Evolutionary conservation across 768 basidiomycete species (phyloP).

Genomic region (Suillus variegatus): DNA sequence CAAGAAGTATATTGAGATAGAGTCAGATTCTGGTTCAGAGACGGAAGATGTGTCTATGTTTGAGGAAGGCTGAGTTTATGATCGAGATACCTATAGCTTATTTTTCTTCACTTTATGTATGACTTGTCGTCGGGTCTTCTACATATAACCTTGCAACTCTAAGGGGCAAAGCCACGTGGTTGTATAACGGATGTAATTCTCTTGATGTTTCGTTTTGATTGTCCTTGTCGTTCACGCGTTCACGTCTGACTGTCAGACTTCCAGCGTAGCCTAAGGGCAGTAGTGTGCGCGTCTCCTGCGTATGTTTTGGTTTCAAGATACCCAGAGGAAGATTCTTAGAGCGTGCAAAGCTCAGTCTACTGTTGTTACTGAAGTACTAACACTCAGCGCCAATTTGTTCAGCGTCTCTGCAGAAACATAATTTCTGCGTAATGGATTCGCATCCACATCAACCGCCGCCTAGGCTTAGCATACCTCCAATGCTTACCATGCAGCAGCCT

Average conservation of each 20-base stretch:
- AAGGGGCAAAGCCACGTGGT: slow-evolving; percentile 2
- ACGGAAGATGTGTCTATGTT: slow-evolving; percentile 50
- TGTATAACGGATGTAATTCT: slow-evolving; percentile 2
- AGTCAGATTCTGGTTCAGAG: slow-evolving; percentile 50
- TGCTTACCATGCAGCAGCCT: slow-evolving; percentile 58
- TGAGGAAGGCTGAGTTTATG: slow-evolving; percentile 37
- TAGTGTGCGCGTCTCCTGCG: slow-evolving; percentile 4
- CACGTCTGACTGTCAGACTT: background rate
- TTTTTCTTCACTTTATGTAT: background rate
- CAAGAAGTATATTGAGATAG: slow-evolving; percentile 67
- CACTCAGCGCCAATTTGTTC: slow-evolving; percentile 5
- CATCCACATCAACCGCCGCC: slow-evolving; percentile 54
- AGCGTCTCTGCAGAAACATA: slow-evolving; percentile 6
- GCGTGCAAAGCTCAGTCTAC: slow-evolving; percentile 7
- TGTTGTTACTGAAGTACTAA: background rate
- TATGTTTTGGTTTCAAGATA: slow-evolving; percentile 4
- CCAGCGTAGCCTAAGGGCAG: background rate
- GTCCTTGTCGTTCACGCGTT: background rate
- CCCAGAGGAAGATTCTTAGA: slow-evolving; percentile 4
- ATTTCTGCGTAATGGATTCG: slow-evolving; percentile 27
- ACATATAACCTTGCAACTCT: background rate
- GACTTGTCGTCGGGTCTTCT: too few species aligned
- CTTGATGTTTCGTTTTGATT: slow-evolving; percentile 4
- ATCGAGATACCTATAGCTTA: slow-evolving; percentile 1
- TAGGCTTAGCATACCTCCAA: slow-evolving; percentile 57